These are phyloP conservation scores for Solanum chiquidenum DNA, from an alignment of 257 asterid genomes.

Conservation along the genomic window DNA sequence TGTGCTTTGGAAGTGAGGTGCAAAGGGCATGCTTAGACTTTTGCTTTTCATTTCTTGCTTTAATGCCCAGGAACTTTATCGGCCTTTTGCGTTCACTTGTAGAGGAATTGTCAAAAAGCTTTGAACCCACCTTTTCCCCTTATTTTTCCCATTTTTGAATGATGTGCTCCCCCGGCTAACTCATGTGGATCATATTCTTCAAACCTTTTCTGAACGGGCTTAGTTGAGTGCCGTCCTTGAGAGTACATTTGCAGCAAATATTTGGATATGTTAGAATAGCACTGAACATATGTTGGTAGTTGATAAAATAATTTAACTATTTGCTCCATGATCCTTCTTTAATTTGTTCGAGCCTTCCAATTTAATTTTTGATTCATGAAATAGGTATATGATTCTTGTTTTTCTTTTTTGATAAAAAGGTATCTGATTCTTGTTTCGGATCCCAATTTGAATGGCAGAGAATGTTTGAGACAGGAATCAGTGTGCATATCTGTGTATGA, in stretches of 20 bases:
- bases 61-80: neutral
- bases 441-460: neutral
- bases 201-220: neutral
- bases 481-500: neutral
- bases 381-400: neutral
- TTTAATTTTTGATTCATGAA: neutral
- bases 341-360: neutral
- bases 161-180: neutral
- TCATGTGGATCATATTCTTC: neutral
- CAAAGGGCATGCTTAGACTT: neutral
- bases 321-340: neutral
- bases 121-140: neutral
- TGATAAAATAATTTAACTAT: neutral
- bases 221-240: neutral
- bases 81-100: neutral
- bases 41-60: neutral
- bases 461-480: neutral
- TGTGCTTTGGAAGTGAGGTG: neutral
- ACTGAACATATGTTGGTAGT: neutral
- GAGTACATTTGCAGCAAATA: neutral
- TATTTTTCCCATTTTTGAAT: neutral
- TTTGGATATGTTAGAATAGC: neutral
- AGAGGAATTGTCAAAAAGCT: neutral
- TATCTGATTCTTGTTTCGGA: neutral
- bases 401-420: neutral